These are phyloP conservation scores for Neopestalotiopsis clavispora DNA, from an alignment of 2,329 filamentous ascomycete species.

Conservation along the genomic window DNA sequence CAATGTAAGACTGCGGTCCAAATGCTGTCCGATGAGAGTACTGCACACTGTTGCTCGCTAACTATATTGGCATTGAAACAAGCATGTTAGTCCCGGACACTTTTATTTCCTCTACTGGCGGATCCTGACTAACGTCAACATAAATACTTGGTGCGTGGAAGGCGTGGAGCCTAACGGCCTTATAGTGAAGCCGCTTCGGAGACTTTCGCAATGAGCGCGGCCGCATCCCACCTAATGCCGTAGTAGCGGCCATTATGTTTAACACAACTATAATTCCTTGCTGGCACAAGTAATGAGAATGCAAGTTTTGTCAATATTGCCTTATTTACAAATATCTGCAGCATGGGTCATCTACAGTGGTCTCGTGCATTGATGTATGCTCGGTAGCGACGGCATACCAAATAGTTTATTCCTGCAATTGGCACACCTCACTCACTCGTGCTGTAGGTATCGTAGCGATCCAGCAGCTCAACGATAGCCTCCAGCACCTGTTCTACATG, in stretches of 20 bases:
- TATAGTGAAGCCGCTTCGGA: not conserved
- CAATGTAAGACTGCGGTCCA: too few relatives aligned
- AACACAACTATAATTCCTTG: not conserved
- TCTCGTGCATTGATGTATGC: not conserved
- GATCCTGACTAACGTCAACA: not conserved
- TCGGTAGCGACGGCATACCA: accelerated
- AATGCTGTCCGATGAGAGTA: too few relatives aligned
- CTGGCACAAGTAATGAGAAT: too few relatives aligned
- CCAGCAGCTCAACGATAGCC: not conserved
- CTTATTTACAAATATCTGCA: too few relatives aligned
- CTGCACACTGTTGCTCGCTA: not conserved
- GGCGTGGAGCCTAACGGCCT: not conserved
- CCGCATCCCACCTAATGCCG: not conserved
- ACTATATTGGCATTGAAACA: not conserved
- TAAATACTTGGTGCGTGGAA: not conserved
- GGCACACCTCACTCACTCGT: not conserved
- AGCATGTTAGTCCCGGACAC: not conserved
- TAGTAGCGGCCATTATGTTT: not conserved
- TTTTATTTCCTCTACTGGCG: not conserved
- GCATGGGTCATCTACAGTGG: too few relatives aligned
- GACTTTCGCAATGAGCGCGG: not conserved
- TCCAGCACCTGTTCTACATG: not conserved
- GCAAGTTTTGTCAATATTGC: not conserved
- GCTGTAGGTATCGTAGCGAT: not conserved
- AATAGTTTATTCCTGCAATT: not conserved